Evolutionary conservation across 2,329 filamentous ascomycete genomes (phyloP).

Genomic region (Thelonectria rubi): DNA sequence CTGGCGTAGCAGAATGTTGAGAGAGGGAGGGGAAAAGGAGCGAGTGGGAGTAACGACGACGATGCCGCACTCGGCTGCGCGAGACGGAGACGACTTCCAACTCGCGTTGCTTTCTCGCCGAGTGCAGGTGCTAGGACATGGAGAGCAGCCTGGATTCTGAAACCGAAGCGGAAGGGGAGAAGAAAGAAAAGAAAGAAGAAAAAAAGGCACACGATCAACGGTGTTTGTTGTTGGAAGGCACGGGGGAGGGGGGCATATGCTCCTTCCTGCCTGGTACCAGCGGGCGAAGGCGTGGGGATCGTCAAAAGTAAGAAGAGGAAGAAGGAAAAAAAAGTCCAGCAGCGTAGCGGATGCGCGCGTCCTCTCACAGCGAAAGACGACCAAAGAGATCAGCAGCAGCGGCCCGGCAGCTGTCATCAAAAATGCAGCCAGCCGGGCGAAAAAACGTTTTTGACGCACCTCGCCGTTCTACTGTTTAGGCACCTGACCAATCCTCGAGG

Average conservation of each 20-base stretch:
- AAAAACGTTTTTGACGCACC: conserved; percentile 5
- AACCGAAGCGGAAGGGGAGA: background rate
- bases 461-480: conserved; percentile 3
- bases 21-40: conserved; percentile 3
- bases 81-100: conserved; percentile 2
- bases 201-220: background rate
- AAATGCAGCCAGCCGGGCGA: conserved; percentile 29
- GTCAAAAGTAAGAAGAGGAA: background rate
- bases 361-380: too few relatives aligned
- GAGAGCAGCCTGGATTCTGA: background rate
- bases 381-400: background rate
- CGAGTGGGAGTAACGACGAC: conserved; percentile 15
- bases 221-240: too few relatives aligned
- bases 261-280: too few relatives aligned
- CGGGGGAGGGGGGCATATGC: too few relatives aligned
- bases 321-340: background rate
- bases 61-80: background rate
- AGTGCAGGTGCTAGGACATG: conserved; percentile 22
- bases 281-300: too few relatives aligned
- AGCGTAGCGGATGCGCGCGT: too few relatives aligned
- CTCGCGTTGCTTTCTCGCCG: background rate
- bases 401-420: conserved; percentile 27
- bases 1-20: conserved; percentile 15
- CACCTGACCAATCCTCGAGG: conserved; percentile 33
- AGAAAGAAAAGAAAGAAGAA: background rate